Base-by-base conservation (phyloP, 306 rosid species). In the Nissolia schottii region DNA sequence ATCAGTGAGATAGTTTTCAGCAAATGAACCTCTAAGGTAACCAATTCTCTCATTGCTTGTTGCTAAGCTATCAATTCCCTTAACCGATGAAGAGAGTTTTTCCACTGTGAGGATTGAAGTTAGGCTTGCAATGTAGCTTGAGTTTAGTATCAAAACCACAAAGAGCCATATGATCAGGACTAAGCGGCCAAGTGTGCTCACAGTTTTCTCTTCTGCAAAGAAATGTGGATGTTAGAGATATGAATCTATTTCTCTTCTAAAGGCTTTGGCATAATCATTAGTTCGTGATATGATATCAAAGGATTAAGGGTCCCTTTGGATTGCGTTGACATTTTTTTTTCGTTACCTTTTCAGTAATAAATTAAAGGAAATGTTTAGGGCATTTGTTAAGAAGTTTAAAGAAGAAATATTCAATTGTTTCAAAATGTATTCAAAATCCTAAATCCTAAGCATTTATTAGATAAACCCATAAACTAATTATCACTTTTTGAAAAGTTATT, bases 61-160 rank as follows among this genome's bases (percentile, higher is more conserved):
- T 6, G 73, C 40, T 40, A 91, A 64, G 75, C 88, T 82, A 59
- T 91, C 91, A 63, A 91, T 87, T 50, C 92, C 97, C 72, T 87
- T 85, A 38, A 91, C 70, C 16, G 91, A 63, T 56, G 90, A 91
- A 53, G 96, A 78, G 9, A 91, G 92, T 34, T 84, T 79, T 79
- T 91, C 89, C 43, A 87, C 97, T 7, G 96, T 91, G 22, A 91
- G 90, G 70, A 91, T 91, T 22, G 97, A 91, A 43, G 96, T 91
- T 72, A 91, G 49, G 68, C 89, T 91, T 51, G 97, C 97, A 28
- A 83, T 89, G 73, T 91, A 91, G 86, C 90, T 91, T 0, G 97
- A 91, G 76, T 77, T 89, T 38, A 91, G 83, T 79, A 91, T 89
- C 35, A 91, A 87, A 49, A 91, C 90, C 32, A 89, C 94, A 71